Percentiles rank a stretch among this genome's conserved stretches.
These are phyloP conservation scores for Yamadazyma mexicana DNA, from an alignment of 1,139 yeast genomes.

Conservation along the genomic window DNA sequence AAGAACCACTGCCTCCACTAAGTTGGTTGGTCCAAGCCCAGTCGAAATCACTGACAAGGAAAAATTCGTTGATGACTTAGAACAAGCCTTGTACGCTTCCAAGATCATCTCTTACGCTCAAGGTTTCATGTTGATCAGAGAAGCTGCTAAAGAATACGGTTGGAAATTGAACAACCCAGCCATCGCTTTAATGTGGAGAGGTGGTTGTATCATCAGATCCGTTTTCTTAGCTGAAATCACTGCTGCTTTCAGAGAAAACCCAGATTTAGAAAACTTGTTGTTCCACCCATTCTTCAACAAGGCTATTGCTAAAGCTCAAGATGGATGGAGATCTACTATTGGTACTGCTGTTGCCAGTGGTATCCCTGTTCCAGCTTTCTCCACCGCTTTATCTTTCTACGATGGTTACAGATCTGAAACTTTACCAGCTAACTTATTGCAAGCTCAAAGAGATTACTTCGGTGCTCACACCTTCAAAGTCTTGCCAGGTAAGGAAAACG, in stretches of 20 bases:
- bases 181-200: conserved; percentile 99
- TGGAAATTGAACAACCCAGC: conserved; percentile 99
- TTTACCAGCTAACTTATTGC: conserved; percentile 96
- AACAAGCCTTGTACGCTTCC: conserved; percentile 98
- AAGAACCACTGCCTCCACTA: conserved; percentile 81
- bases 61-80: conserved; percentile 87
- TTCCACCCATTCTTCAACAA: conserved; percentile 93
- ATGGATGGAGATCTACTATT: conserved; percentile 91
- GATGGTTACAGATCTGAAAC: conserved; percentile 97
- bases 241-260: conserved; percentile 90
- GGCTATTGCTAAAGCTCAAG: conserved; percentile 91
- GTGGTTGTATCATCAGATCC: conserved; percentile 99
- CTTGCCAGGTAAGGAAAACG: conserved; percentile 81
- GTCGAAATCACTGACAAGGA: conserved; percentile 69
- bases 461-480: conserved; percentile 99
- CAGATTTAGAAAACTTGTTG: conserved; percentile 90
- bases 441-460: conserved; percentile 99
- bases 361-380: conserved; percentile 96
- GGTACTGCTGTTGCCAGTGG: conserved; percentile 80
- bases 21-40: conserved; percentile 73
- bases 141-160: conserved; percentile 94
- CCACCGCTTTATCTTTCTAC: conserved; percentile 96
- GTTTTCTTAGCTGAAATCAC: conserved; percentile 98
- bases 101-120: conserved; percentile 98
- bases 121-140: conserved; percentile 99